phyloP scores from a whole-genome alignment of 306 rosid species.

The Ormosia semicastrata region DNA sequence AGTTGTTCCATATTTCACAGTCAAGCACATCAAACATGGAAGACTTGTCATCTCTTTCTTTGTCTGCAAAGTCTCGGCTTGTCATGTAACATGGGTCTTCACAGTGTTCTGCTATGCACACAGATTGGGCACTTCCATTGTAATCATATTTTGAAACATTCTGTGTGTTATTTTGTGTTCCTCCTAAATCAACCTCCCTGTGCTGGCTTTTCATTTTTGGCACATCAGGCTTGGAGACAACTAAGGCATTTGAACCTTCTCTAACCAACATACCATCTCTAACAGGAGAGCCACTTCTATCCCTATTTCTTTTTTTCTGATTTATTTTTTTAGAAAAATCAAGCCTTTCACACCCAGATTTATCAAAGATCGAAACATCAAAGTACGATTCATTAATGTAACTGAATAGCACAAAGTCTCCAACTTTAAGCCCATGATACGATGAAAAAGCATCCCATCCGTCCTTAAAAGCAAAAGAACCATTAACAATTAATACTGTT shows the following conservation, averaged over 20 bases:
- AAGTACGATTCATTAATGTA: conserved; percentile 39
- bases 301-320: conserved; percentile 33
- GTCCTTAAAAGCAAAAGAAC: conserved; percentile 46
- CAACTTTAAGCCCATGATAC: conserved; percentile 48
- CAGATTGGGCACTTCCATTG: conserved; percentile 1
- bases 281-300: background rate
- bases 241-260: conserved; percentile 17
- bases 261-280: conserved; percentile 5
- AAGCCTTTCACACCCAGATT: conserved; percentile 53
- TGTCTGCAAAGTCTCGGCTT: conserved; percentile 24
- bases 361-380: conserved; percentile 50
- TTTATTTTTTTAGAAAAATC: conserved; percentile 22
- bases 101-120: conserved; percentile 1
- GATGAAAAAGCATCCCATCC: conserved; percentile 66
- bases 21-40: conserved; percentile 31
- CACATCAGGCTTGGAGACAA: background rate
- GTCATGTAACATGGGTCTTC: conserved; percentile 45
- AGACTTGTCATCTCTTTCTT: conserved; percentile 31
- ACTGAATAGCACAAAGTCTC: conserved; percentile 56
- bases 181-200: background rate
- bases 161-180: background rate
- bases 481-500: conserved; percentile 35
- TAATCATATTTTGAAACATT: conserved; percentile 9
- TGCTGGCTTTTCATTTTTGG: background rate
- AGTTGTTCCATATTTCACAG: conserved; percentile 34